A percentile compares a stretch with the other conserved stretches of the same genome.
phyloP scores from a whole-genome alignment of 371 early-diverging fungal genomes.

The Funneliformis caledonium region DNA sequence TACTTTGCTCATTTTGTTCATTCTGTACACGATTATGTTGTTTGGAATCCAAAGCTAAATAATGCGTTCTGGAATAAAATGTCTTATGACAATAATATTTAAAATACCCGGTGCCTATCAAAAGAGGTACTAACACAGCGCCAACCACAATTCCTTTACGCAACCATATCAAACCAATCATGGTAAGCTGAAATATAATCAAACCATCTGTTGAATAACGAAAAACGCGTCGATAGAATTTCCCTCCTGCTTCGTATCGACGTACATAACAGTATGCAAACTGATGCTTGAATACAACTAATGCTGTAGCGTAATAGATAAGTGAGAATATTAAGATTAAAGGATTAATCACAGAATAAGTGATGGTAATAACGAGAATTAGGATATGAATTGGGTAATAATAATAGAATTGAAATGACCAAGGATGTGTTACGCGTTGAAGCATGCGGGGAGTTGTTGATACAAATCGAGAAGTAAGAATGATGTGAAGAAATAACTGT shows the following conservation, averaged over 20 bases:
- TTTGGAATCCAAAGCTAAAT: constrained; percentile 48
- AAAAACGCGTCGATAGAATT: constrained; percentile 75
- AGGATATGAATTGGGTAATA: constrained; percentile 77
- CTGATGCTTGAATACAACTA: constrained; percentile 80
- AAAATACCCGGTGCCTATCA: constrained; percentile 59
- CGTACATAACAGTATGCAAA: constrained; percentile 86
- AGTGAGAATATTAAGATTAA: constrained; percentile 79
- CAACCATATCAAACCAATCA: constrained; percentile 78
- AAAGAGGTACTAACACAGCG: constrained; percentile 54
- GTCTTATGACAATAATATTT: constrained; percentile 60
- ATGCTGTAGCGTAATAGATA: constrained; percentile 76
- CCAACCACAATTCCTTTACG: constrained; percentile 58
- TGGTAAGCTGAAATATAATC: constrained; percentile 83
- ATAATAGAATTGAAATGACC: constrained; percentile 69
- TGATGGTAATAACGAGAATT: constrained; percentile 81
- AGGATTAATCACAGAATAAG: constrained; percentile 88
- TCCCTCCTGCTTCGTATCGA: constrained; percentile 81
- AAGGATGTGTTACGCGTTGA: constrained; percentile 59
- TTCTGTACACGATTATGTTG: not conserved
- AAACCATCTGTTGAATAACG: constrained; percentile 80
- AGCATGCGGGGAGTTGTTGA: constrained; percentile 76
- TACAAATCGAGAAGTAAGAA: constrained; percentile 56
- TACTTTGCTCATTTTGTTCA: not conserved
- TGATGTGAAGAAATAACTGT: constrained; percentile 56
- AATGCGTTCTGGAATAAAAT: constrained; percentile 60